Conservation (phyloP, 129 eudicot genomes). For the Apium graveolens region DNA sequence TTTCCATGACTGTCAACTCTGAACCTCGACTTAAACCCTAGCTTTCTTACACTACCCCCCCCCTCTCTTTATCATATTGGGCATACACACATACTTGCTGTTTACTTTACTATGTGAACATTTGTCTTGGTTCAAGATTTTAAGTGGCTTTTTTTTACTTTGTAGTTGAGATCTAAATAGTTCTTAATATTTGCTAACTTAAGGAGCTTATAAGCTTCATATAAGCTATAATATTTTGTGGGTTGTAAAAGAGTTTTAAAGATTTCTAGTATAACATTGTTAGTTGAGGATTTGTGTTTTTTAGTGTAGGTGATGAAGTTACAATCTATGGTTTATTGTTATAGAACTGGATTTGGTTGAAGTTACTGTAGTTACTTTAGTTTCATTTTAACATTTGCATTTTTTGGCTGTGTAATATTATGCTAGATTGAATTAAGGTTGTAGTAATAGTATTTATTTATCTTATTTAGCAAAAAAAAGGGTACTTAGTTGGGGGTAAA, state of each 20-base stretch:
- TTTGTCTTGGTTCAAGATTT: not conserved
- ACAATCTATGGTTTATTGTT: slow-evolving; percentile 11
- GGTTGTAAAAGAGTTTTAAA: not conserved
- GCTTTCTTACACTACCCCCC: not conserved
- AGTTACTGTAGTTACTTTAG: not conserved
- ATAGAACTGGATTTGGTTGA: slow-evolving; percentile 31
- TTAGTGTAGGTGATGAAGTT: slow-evolving; percentile 22
- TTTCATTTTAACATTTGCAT: slow-evolving; percentile 4
- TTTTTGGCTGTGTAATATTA: not conserved
- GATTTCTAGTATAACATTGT: not conserved
- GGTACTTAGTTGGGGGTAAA: slow-evolving; percentile 5
- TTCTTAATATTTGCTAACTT: not conserved
- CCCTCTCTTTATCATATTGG: not conserved
- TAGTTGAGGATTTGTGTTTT: not conserved
- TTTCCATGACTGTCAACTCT: slow-evolving; percentile 3
- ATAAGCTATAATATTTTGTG: not conserved
- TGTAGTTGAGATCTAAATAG: slow-evolving; percentile 16
- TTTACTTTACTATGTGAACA: not conserved
- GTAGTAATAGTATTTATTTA: slow-evolving; percentile 19
- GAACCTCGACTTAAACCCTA: slow-evolving; percentile 4
- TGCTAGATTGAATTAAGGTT: not conserved
- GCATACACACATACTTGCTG: not conserved
- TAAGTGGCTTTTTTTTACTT: not conserved
- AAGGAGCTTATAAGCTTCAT: not conserved
- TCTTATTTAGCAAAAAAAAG: no score